Conservation (phyloP, 495 filamentous ascomycete species). For the Aspergillus mulundensis region DNA sequence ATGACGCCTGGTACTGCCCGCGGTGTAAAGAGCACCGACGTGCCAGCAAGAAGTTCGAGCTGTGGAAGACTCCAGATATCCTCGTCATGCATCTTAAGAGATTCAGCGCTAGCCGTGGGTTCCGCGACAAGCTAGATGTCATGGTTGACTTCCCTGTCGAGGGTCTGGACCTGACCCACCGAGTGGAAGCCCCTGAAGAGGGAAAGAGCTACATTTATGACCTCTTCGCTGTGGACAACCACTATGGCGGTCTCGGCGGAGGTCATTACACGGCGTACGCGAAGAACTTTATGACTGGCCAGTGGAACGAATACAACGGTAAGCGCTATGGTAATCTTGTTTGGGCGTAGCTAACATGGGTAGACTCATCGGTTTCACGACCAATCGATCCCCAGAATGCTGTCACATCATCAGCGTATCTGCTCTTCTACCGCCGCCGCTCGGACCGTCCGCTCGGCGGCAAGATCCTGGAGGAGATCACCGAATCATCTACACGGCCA, state of each 20-base stretch:
- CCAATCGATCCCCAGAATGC: conserved; percentile 50
- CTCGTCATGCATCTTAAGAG: conserved; percentile 92
- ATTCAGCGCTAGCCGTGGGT: conserved; percentile 70
- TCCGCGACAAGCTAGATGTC: conserved; percentile 85
- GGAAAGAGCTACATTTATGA: conserved; percentile 84
- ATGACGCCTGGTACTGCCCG: conserved; percentile 95
- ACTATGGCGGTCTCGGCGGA: conserved; percentile 85
- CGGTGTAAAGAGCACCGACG: conserved; percentile 89
- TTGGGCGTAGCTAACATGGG: conserved; percentile 11
- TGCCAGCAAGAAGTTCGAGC: conserved; percentile 91
- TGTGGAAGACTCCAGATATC: conserved; percentile 95
- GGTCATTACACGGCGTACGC: conserved; percentile 95
- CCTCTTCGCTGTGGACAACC: conserved; percentile 90
- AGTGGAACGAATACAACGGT: conserved; percentile 97
- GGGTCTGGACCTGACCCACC: conserved; percentile 71
- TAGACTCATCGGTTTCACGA: conserved; percentile 67
- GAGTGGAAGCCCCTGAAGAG: conserved; percentile 71
- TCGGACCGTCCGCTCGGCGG: conserved; percentile 73
- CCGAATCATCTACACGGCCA: conserved; percentile 46
- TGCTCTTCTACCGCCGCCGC: conserved; percentile 92
- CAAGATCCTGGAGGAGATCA: conserved; percentile 63
- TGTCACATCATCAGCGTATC: conserved; percentile 72
- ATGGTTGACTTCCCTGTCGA: conserved; percentile 90
- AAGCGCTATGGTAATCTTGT: too few relatives aligned
- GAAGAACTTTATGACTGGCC: conserved; percentile 78